Base-by-base conservation (phyloP, 2,329 filamentous ascomycete species). In the Ploettnerulaceae sp. region DNA sequence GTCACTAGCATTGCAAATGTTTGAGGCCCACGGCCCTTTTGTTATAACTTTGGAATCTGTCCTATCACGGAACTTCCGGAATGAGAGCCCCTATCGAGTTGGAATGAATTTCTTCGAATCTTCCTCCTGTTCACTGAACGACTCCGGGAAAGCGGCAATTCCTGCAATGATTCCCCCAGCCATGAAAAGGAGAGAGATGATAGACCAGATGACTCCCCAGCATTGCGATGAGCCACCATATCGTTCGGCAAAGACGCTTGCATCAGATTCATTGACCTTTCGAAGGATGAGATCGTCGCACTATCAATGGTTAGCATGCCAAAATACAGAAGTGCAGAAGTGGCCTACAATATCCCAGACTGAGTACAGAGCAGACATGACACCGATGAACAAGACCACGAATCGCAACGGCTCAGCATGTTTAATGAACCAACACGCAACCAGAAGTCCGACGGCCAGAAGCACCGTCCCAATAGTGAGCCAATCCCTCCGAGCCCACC, bases 401-500 rank as follows among this genome's bases (percentile, higher is more conserved):
- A 84, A 90, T 49, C 84, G 72, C 64, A 90, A 66, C 3, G 85
- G 76, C 65, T 88, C 79, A 0, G 83, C 86, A 63, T 89, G 83
- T 3, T 75, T 74, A 60, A 90, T 89, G 65, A 90, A 90, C 86
- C 86, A 90, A 61, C 81, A 87, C 0, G 73, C 86, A 1, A 89
- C 70, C 20, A 90, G 64, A 58, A 90, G 63, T 0, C 81, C 86
- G 1, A 89, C 79, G 0, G 84, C 84, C 5, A 82, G 67, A 6
- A 89, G 63, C 7, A 90, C 70, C 0, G 86, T 90, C 12, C 77
- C 53, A 48, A 89, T 81, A 0, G 86, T 89, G 52, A 90, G 69
- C 85, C 84, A 89, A 64, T 90, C 84, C 58, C 75, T 79, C 53
- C 85, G 76, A 2, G 83, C 85, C 86, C 86, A 90, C 86, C 86